These are phyloP conservation scores for Pythium aquatile DNA, from an alignment of 352 stramenopile species.

Conservation along the genomic window DNA sequence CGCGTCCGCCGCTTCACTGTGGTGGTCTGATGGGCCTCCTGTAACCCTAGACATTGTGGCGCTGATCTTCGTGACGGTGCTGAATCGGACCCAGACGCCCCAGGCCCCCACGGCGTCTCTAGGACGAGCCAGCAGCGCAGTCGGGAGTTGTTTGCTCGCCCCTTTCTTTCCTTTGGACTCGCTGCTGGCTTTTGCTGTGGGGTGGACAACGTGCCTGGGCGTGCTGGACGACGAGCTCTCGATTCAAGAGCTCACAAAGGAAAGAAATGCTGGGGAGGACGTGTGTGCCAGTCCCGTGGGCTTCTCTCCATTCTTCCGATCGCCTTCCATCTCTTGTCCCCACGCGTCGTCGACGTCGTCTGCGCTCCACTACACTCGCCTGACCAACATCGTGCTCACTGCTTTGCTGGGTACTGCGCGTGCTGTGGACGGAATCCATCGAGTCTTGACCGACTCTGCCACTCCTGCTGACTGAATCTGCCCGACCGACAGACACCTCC, in stretches of 20 bases:
- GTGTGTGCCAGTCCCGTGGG: slow-evolving; percentile 20
- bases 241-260: slow-evolving; percentile 35
- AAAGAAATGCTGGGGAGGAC: slow-evolving; percentile 74
- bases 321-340: slow-evolving; percentile 19
- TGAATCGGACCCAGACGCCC: slow-evolving; percentile 18
- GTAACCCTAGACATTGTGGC: slow-evolving; percentile 63
- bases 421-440: not conserved
- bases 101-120: slow-evolving; percentile 27
- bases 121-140: not conserved
- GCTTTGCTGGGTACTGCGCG: not conserved
- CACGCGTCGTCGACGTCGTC: slow-evolving; percentile 1
- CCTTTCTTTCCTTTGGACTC: slow-evolving; percentile 63
- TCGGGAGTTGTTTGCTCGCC: slow-evolving; percentile 62
- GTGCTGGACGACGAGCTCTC: slow-evolving; percentile 8
- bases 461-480: not conserved
- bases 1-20: slow-evolving; percentile 18
- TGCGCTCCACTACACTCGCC: not conserved
- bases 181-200: slow-evolving; percentile 11
- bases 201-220: slow-evolving; percentile 8
- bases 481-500: not conserved
- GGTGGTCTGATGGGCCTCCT: slow-evolving; percentile 54
- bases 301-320: slow-evolving; percentile 6
- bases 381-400: not conserved
- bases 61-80: slow-evolving; percentile 13
- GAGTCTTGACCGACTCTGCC: not conserved